Evolutionary conservation across 345 rosid species (phyloP), one percentile per base, ranked within the genome.

Genomic region (Ceriops zippeliana): DNA sequence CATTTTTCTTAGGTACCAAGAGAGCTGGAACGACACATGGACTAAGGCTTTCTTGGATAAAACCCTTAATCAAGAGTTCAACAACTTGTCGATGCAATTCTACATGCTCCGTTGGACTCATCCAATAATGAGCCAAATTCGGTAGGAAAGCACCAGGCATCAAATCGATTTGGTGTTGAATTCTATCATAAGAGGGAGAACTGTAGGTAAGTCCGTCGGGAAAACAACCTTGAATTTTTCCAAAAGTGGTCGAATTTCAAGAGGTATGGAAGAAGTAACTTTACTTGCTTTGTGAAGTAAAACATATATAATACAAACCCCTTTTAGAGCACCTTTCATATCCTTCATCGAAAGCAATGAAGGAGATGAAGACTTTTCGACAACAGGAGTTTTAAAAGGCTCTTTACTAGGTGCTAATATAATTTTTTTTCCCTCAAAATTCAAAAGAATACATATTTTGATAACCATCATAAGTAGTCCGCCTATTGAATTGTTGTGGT

Each of bases 1-100:
- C 11, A 60, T 60, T 5, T 28, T 60, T 60, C 22, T 60, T 60
- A 10, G 63, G 63, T 31, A 60, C n/a, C 22, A 60, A 60, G 35
- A 60, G 5, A 10, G 63, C 0, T 28, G 42, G 63, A 28, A 60
- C 11, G 1, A 0, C 63, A 60, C 22, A 31, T 28, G 37, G 63
- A 6, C 63, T 60, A 20, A n/a, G 30, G 37, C 63, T 27, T 5
- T 27, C 63, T 30, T 2, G 9, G 7, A 22, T 62, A 35, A 17
- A 4, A 8, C 49, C 53, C 31, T 34, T 22, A 1, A 11, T 0
- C 1, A 63, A 15, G 2, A 63, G 13, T 21, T 63, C n/a, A 1
- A 20, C 13, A 2, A 62, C 17, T 6, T 34, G n/a, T 34, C 0
- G 7, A 3, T 6, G 22, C 7, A 37, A 34, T 1, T 17, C n/a